Conservation (phyloP, 1,284 basidiomycete species). For the Ustilago tritici region DNA sequence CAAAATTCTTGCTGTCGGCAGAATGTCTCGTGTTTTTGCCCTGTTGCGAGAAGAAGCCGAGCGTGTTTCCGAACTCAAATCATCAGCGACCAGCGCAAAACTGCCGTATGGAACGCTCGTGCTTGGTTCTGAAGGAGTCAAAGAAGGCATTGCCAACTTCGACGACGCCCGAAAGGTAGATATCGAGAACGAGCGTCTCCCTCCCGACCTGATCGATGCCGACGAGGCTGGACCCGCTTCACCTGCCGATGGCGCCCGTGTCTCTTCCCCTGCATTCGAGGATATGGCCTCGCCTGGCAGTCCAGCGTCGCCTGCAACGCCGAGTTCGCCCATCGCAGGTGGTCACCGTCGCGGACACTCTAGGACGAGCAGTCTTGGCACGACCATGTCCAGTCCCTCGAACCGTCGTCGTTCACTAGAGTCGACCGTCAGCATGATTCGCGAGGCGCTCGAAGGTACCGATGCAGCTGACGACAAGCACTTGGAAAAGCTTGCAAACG, state of each 20-base stretch:
- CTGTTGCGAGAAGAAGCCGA: constrained; percentile 99
- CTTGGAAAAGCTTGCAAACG: constrained; percentile 60
- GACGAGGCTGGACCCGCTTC: constrained; percentile 79
- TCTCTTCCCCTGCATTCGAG: constrained; percentile 71
- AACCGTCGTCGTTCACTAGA: constrained; percentile 91
- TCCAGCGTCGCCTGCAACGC: constrained; percentile 45
- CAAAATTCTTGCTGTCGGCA: constrained; percentile 97
- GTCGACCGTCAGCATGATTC: constrained; percentile 94
- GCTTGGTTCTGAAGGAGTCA: constrained; percentile 92
- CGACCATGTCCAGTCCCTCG: constrained; percentile 94
- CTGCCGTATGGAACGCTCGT: constrained; percentile 89
- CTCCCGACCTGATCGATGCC: constrained; percentile 92
- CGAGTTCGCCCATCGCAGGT: constrained; percentile 53
- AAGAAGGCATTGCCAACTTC: constrained; percentile 91
- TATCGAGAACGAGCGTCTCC: constrained; percentile 90
- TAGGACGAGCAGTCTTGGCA: constrained; percentile 86
- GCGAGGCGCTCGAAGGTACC: constrained; percentile 71
- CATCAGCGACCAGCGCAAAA: constrained; percentile 80
- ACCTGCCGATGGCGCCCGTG: constrained; percentile 72
- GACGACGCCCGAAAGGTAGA: constrained; percentile 97
- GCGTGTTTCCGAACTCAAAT: constrained; percentile 96
- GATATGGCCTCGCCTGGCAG: constrained; percentile 39
- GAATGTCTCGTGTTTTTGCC: constrained; percentile 95
- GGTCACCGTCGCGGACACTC: constrained; percentile 53
- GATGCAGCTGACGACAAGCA: constrained; percentile 59